Conservation (phyloP, 2,329 filamentous ascomycete species). For the Aspergillus thermomutatus region DNA sequence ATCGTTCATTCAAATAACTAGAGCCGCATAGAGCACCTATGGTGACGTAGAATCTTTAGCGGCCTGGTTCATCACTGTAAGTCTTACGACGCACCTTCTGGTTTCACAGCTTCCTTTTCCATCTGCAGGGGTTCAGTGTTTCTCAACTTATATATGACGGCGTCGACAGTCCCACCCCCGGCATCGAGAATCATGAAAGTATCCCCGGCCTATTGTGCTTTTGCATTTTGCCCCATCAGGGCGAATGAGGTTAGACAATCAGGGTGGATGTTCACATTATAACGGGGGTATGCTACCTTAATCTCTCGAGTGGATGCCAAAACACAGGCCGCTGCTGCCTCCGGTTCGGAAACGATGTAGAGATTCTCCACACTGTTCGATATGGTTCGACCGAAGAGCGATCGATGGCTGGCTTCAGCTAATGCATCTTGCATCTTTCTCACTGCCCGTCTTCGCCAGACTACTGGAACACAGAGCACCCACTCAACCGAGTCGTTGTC, state of each 20-base stretch:
- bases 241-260: too few relatives aligned
- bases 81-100: slow-evolving; percentile 9
- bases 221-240: too few relatives aligned
- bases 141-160: slow-evolving; percentile 9
- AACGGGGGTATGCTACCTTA: neutral
- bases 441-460: slow-evolving; percentile 3
- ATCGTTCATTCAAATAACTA: slow-evolving; percentile 29
- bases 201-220: slow-evolving; percentile 1
- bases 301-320: slow-evolving; percentile 1
- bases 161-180: slow-evolving; percentile 12
- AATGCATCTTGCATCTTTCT: slow-evolving; percentile 4
- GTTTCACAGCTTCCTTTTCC: slow-evolving; percentile 8
- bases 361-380: slow-evolving; percentile 7
- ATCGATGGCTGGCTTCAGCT: slow-evolving; percentile 1
- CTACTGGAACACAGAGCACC: neutral
- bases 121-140: slow-evolving; percentile 5
- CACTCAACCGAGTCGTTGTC: slow-evolving; percentile 1
- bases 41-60: neutral
- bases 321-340: slow-evolving; percentile 11
- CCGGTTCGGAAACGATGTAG: slow-evolving; percentile 14
- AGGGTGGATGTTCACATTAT: neutral
- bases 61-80: neutral
- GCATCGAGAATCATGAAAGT: slow-evolving; percentile 9
- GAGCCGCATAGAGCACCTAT: slow-evolving; percentile 26
- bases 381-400: neutral